A percentile compares a stretch with the other conserved stretches of the same genome.
phyloP scores from a whole-genome alignment of 1,284 basidiomycete genomes.

The Trametes hirsuta region DNA sequence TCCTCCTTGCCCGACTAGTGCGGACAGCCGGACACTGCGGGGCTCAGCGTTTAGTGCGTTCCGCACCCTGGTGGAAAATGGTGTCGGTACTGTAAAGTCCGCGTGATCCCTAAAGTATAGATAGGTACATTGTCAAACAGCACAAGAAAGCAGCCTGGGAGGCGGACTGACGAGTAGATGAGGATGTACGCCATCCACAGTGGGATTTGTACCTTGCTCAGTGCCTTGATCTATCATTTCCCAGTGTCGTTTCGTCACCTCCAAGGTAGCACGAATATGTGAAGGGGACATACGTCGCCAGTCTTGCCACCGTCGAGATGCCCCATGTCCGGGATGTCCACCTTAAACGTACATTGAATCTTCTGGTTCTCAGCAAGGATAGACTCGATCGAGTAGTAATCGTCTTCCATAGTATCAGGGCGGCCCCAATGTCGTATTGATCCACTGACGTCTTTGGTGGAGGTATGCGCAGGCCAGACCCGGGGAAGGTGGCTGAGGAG shows the following conservation, averaged over 20 bases:
- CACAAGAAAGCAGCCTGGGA: background rate
- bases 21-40: constrained; percentile 76
- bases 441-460: background rate
- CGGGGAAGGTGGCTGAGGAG: background rate
- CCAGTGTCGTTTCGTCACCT: background rate
- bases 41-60: constrained; percentile 87
- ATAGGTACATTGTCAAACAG: constrained; percentile 15
- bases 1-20: constrained; percentile 84
- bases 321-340: constrained; percentile 84
- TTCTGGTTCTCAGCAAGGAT: constrained; percentile 94
- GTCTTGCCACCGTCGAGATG: constrained; percentile 85
- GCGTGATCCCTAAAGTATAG: constrained; percentile 70
- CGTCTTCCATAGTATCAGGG: constrained; percentile 66
- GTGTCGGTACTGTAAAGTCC: constrained; percentile 79
- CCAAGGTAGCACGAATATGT: background rate
- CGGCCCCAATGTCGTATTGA: too few relatives aligned
- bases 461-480: background rate
- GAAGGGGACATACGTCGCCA: constrained; percentile 62
- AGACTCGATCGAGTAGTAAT: constrained; percentile 87
- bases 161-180: constrained; percentile 77
- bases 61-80: constrained; percentile 75
- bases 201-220: constrained; percentile 78
- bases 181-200: constrained; percentile 88
- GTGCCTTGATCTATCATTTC: constrained; percentile 63
- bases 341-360: constrained; percentile 87